Base-by-base conservation (phyloP, 2,329 filamentous ascomycete genomes). In the Passalora sequoiae region DNA sequence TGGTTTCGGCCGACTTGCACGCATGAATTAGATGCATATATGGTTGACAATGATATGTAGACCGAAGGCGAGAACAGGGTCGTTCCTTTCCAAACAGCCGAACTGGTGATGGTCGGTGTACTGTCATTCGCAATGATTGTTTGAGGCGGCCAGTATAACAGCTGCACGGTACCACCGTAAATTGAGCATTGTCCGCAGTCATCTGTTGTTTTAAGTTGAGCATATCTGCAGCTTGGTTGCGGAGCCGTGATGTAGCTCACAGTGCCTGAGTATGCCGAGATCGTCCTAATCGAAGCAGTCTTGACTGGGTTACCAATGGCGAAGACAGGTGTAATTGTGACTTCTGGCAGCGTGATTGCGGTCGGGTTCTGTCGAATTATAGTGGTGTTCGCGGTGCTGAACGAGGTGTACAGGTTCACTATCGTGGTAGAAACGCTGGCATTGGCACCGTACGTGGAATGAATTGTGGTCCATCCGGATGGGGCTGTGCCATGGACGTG, bases 31-130 rank as follows among this genome's bases (percentile, higher is more conserved):
- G 30, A 29, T 9, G 53, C 53, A 27, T 50, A 54, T 1, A 50
- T 28, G 3, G 40, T 53, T 13, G 38, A 33, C 15, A 51, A 45
- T 3, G 47, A 51, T 2, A 53, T 39, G 33, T 55, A 55, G 1
- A 55, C 50, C 5, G 42, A 49, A 1, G 52, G 52, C 9, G 47
- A 49, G 7, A 40, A 42, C 16, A 56, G 29, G 5, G 49, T 51
- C 1, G 40, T 47, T 1, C 45, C 49, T 3, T 46, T 32, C 25
- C 27, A 30, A 4, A 30, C 38, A 5, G 19, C 22, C 6, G 38
- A 40, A 12, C 25, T 27, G 7, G 35, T 40, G n/a, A 40, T 13
- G 13, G 44, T 24, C 10, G 42, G 20, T 3, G 32, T 22, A 3
- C 21, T 10, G 5, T 35, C 40, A 37, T 7, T 16, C 24, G 29